Conservation (phyloP, 768 basidiomycete genomes). For the Boletus insuetus region DNA sequence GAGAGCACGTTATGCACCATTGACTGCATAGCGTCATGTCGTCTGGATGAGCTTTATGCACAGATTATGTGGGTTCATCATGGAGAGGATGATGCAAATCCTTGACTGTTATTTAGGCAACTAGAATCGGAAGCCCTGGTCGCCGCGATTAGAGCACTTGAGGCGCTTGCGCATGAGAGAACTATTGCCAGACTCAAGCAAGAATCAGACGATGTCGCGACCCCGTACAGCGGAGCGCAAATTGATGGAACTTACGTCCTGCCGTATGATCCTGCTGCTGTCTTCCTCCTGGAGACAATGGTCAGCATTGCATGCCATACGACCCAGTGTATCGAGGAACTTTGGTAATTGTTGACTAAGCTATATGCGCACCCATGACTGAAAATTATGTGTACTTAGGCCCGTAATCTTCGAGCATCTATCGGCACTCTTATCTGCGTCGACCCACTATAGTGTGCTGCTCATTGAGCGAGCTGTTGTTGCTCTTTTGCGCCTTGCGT, state of each 20-base stretch:
- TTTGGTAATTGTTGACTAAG: constrained; percentile 59
- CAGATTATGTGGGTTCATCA: constrained; percentile 78
- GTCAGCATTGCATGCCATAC: constrained; percentile 82
- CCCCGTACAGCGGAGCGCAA: constrained; percentile 33
- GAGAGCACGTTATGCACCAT: constrained; percentile 94
- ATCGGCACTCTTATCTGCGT: constrained; percentile 70
- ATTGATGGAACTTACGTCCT: constrained; percentile 53
- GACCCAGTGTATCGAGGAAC: constrained; percentile 76
- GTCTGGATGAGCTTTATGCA: constrained; percentile 89
- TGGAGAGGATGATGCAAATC: not conserved
- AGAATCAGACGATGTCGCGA: constrained; percentile 56
- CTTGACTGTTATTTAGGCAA: constrained; percentile 48
- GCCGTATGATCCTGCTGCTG: constrained; percentile 92
- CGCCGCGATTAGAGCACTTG: constrained; percentile 82
- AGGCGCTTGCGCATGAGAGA: constrained; percentile 86
- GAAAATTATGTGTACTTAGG: constrained; percentile 48
- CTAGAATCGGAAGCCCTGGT: constrained; percentile 77
- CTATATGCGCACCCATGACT: not conserved
- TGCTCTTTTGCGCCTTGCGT: constrained; percentile 78
- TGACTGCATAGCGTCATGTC: constrained; percentile 92
- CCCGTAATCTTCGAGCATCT: constrained; percentile 94
- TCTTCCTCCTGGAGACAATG: constrained; percentile 94
- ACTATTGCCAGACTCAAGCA: constrained; percentile 77
- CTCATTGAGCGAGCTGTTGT: constrained; percentile 94
- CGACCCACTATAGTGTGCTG: constrained; percentile 82